Evolutionary conservation across 768 basidiomycete genomes (phyloP), one percentile per base, ranked within the genome.

Genomic region (Galerina sulciceps): DNA sequence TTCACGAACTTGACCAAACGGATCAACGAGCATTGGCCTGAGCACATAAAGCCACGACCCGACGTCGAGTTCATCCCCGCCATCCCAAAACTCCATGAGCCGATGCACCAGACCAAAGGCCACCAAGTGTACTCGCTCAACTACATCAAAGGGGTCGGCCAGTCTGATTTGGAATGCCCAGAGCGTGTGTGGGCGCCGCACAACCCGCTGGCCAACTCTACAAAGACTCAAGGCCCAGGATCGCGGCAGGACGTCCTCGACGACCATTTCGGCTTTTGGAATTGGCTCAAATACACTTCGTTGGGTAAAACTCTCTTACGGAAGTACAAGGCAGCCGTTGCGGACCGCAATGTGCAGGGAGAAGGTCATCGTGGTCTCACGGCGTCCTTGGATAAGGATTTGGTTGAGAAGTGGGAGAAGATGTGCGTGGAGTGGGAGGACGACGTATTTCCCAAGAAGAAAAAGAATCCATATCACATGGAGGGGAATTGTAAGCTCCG

Each of bases 361-460:
- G 48, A 57, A 18, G 56, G 41, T 6, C 48, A 51, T 36, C 31
- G 41, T 1, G 41, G 40, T 0, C 42, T 57, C 15, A 51, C 49
- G 10, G 41, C 10, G 1, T 42, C 47, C 3, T 10, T 57, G 2
- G 11, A 51, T n/a, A 2, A 11, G n/a, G 23, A 40, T 13, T 4
- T 50, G 22, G 46, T 55, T 10, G 35, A 4, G 3, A 11, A 31
- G 10, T 60, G 58, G 58, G 58, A 60, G 47, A 22, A 15, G 23
- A 54, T 55, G 37, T 60, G 58, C 31, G 10, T 4, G 20, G 46
- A 17, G 10, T 60, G 58, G 58, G 58, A 60, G 40, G 13, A 49
- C 6, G 58, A 55, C 6, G 23, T 6, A 1, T 60, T 42, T 44
- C 58, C 58, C 13, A 60, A 60, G 36, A 54, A 46, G n/a, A 35